Percentiles rank a stretch among this genome's conserved stretches.
Evolutionary conservation across 257 asterid genomes (phyloP).

Genomic region (Eucommia ulmoides): DNA sequence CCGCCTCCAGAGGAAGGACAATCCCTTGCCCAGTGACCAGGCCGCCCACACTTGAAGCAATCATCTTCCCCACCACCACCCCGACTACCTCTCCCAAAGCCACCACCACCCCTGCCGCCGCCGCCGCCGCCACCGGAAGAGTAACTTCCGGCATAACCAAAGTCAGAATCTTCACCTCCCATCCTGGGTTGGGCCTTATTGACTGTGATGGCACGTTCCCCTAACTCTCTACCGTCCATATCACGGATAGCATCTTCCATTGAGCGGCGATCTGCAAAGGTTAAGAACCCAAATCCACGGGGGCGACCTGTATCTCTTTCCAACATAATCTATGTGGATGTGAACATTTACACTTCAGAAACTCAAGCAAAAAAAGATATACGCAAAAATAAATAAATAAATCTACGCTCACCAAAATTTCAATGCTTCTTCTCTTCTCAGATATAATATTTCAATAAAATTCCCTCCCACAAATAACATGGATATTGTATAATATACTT

Average conservation of each 20-base stretch:
- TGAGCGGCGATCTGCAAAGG: background rate
- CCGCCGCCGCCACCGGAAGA: background rate
- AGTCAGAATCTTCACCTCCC: background rate
- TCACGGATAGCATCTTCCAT: constrained; percentile 1
- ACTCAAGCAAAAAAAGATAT: too few species aligned
- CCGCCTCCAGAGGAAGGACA: constrained; percentile 80
- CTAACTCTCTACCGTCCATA: background rate
- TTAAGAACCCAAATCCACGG: background rate
- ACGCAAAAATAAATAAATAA: too few species aligned
- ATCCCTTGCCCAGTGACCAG: constrained; percentile 99
- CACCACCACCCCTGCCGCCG: background rate
- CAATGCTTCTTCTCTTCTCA: too few species aligned
- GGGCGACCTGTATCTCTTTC: constrained; percentile 1
- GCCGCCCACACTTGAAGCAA: constrained; percentile 84
- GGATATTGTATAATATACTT: too few species aligned
- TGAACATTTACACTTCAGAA: background rate
- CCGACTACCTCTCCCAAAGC: background rate
- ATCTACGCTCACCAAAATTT: too few species aligned
- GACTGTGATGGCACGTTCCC: background rate
- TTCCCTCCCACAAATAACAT: too few species aligned
- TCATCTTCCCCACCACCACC: background rate
- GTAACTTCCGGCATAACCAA: background rate
- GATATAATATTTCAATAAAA: too few species aligned
- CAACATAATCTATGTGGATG: background rate
- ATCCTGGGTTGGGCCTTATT: background rate